Conservation (phyloP, 345 rosid species). For the Linum usitatissimum region DNA sequence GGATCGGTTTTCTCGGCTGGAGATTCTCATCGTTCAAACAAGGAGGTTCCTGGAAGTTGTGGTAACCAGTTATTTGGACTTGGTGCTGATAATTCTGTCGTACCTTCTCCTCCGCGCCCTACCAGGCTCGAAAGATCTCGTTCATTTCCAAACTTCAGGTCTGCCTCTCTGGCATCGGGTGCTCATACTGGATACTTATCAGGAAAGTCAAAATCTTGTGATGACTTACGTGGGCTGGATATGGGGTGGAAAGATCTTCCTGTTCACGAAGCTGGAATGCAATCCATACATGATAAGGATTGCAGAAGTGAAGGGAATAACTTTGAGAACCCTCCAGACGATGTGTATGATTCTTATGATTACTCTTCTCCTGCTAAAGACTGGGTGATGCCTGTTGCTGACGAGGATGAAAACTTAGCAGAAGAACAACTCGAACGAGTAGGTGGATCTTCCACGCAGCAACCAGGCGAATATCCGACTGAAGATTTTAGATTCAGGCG, state of each 20-base stretch:
- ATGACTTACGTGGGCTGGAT: conserved; percentile 38
- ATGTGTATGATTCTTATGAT: conserved; percentile 37
- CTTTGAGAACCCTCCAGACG: conserved; percentile 32
- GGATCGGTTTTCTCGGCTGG: conserved; percentile 52
- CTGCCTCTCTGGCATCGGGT: conserved; percentile 20
- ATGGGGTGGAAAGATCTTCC: conserved; percentile 27
- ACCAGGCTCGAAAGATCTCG: conserved; percentile 35
- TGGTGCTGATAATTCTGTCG: conserved; percentile 30
- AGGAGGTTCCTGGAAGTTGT: conserved; percentile 33
- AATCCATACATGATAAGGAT: conserved; percentile 22
- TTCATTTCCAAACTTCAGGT: conserved; percentile 46
- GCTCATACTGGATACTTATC: conserved; percentile 25
- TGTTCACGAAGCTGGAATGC: conserved; percentile 25
- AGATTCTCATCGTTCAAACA: conserved; percentile 41
- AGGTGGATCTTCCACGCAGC: conserved; percentile 33
- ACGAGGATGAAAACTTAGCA: conserved; percentile 30
- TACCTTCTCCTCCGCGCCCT: conserved; percentile 29
- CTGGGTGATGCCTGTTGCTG: conserved; percentile 55
- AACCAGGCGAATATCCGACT: conserved; percentile 33
- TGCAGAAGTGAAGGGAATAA: conserved; percentile 21
- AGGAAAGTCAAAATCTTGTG: conserved; percentile 45
- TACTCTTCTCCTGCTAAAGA: conserved; percentile 54
- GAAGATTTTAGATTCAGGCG: conserved; percentile 68
- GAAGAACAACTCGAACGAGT: conserved; percentile 37
- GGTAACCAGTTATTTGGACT: conserved; percentile 33